These are phyloP conservation scores for Tylopilus orsonianus DNA, from an alignment of 1,284 basidiomycete genomes.

Conservation along the genomic window DNA sequence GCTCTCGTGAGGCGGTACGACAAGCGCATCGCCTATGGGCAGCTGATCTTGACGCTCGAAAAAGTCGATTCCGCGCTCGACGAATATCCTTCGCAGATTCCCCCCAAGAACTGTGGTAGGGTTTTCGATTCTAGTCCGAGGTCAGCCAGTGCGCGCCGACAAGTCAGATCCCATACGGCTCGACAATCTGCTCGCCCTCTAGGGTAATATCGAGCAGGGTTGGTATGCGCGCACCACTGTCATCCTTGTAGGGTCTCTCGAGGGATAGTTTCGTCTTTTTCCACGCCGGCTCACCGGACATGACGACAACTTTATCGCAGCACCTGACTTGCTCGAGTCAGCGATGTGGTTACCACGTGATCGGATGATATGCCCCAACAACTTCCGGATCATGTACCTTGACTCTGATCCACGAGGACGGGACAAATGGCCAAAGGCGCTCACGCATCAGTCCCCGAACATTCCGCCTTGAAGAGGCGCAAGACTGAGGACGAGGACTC, in stretches of 20 bases:
- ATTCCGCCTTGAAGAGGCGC: conserved; percentile 50
- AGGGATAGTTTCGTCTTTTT: conserved; percentile 64
- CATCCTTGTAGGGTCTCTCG: conserved; percentile 77
- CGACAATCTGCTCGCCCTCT: conserved; percentile 66
- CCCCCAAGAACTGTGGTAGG: conserved; percentile 54
- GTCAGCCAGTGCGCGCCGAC: conserved; percentile 18
- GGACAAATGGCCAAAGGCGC: conserved; percentile 29
- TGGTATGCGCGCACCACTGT: conserved; percentile 59
- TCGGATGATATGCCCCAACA: conserved; percentile 9
- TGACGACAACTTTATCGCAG: neutral
- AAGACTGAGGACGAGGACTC: conserved; percentile 62
- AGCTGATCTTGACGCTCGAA: conserved; percentile 56
- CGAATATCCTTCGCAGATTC: conserved; percentile 66
- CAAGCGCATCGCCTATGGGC: conserved; percentile 21
- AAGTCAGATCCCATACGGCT: conserved; percentile 51
- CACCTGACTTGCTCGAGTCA: neutral
- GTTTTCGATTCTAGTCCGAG: conserved; percentile 47
- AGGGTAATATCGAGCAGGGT: conserved; percentile 66
- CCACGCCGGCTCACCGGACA: conserved; percentile 47
- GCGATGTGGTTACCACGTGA: conserved; percentile 26
- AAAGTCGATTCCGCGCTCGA: conserved; percentile 71
- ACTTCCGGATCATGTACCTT: conserved; percentile 16
- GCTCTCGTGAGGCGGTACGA: conserved; percentile 25
- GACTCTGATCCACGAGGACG: conserved; percentile 33
- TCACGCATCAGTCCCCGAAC: conserved; percentile 19